Evolutionary conservation across 2,329 filamentous ascomycete genomes (phyloP).

Genomic region (Pestalotiopsis sp.): DNA sequence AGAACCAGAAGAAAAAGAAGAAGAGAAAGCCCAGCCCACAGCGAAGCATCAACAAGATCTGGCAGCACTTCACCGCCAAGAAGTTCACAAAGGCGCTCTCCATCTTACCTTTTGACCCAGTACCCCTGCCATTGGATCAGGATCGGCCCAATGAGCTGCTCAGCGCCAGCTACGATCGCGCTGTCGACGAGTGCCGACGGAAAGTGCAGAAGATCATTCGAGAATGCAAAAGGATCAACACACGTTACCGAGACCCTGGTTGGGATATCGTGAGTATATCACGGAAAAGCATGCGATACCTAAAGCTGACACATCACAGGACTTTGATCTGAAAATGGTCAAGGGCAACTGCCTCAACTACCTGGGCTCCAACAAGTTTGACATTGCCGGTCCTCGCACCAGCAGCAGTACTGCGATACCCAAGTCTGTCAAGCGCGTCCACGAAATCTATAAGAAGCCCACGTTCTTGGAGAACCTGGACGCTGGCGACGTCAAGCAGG

Average conservation of each 20-base stretch:
- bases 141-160: conserved; percentile 63
- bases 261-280: conserved; percentile 57
- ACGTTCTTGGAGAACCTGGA: conserved; percentile 68
- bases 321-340: conserved; percentile 70
- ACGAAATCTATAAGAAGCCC: conserved; percentile 77
- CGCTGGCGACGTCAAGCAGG: conserved; percentile 77
- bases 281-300: conserved; percentile 24
- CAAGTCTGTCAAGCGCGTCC: conserved; percentile 73
- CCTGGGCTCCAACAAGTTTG: conserved; percentile 53
- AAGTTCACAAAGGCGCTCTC: conserved; percentile 68
- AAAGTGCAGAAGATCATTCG: conserved; percentile 64
- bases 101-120: conserved; percentile 67
- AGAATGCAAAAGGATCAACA: conserved; percentile 74
- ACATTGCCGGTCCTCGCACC: conserved; percentile 46
- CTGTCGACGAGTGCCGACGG: conserved; percentile 63
- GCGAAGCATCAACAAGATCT: conserved; percentile 67
- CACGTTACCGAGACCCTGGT: conserved; percentile 73
- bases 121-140: conserved; percentile 49
- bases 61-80: conserved; percentile 62
- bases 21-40: conserved; percentile 64
- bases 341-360: conserved; percentile 58
- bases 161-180: conserved; percentile 63
- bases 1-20: conserved; percentile 58
- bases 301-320: conserved; percentile 38
- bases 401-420: conserved; percentile 58